A percentile compares a stretch with the other conserved stretches of the same genome.
These are phyloP conservation scores for Marasmius oreades DNA, from an alignment of 1,284 basidiomycete species.

Conservation along the genomic window DNA sequence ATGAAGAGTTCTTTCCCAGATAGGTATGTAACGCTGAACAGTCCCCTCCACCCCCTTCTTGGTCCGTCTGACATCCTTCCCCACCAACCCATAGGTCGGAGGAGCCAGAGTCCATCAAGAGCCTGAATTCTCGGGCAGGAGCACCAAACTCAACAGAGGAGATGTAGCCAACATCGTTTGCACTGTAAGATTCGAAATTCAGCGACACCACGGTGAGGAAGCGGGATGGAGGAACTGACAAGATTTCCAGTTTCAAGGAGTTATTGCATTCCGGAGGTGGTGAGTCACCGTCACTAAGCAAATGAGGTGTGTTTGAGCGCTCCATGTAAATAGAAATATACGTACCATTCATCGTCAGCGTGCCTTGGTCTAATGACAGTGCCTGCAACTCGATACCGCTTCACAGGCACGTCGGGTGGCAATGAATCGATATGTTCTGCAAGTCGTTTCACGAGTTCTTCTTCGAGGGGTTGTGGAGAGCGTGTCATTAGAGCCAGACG, in stretches of 20 bases:
- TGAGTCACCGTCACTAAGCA: conserved; percentile 43
- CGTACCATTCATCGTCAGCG: neutral
- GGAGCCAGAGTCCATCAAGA: conserved; percentile 70
- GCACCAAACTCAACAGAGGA: conserved; percentile 62
- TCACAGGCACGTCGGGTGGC: conserved; percentile 15
- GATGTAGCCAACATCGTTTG: conserved; percentile 35
- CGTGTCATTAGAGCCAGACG: conserved; percentile 70
- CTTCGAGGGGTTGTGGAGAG: conserved; percentile 43
- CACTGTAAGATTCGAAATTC: neutral
- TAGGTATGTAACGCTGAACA: conserved; percentile 40
- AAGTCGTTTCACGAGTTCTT: conserved; percentile 47
- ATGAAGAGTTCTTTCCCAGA: conserved; percentile 51
- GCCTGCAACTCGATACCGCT: neutral
- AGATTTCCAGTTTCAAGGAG: conserved; percentile 71
- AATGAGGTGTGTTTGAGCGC: neutral
- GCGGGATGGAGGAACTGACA: conserved; percentile 35
- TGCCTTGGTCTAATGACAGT: neutral
- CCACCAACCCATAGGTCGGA: conserved; percentile 50
- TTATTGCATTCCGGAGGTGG: conserved; percentile 43
- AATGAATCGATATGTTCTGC: conserved; percentile 45
- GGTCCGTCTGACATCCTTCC: conserved; percentile 33
- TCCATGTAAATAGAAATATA: too few species aligned
- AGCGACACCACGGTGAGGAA: neutral
- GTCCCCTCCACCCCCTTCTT: conserved; percentile 12
- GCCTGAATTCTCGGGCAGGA: conserved; percentile 50